These are phyloP conservation scores for Xylariaceae sp. DNA, from an alignment of 2,329 filamentous ascomycete genomes.

Conservation along the genomic window DNA sequence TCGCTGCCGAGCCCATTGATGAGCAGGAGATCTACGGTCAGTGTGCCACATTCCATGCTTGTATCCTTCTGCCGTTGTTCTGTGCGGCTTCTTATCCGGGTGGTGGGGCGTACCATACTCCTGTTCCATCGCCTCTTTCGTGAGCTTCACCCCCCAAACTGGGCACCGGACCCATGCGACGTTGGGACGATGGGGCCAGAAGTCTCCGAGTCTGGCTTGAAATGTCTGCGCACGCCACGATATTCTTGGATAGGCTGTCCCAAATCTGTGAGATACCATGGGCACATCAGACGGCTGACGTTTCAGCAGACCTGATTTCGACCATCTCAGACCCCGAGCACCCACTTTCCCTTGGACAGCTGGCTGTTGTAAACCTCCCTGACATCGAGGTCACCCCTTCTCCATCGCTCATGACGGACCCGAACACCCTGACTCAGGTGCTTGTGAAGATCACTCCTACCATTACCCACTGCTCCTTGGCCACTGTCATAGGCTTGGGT, in stretches of 20 bases:
- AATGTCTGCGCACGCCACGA: too few species aligned
- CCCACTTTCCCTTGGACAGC: constrained; percentile 82
- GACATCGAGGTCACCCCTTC: constrained; percentile 76
- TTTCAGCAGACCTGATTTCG: constrained; percentile 73
- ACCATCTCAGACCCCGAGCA: constrained; percentile 96
- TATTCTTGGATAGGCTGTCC: too few species aligned
- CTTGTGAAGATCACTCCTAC: constrained; percentile 90
- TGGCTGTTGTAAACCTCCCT: constrained; percentile 91
- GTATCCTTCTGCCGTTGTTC: too few species aligned
- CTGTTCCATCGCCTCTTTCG: too few species aligned
- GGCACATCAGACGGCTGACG: constrained; percentile 14
- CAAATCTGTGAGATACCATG: too few species aligned
- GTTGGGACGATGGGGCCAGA: too few species aligned
- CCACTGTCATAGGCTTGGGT: constrained; percentile 90
- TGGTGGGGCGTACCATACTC: too few species aligned
- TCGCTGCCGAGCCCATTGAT: constrained; percentile 75
- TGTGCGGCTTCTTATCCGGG: too few species aligned
- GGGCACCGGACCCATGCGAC: too few species aligned
- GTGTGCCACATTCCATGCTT: constrained; percentile 14
- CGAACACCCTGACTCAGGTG: constrained; percentile 60
- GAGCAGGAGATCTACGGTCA: constrained; percentile 94
- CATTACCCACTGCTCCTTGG: constrained; percentile 92
- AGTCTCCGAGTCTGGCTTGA: too few species aligned
- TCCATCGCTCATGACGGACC: constrained; percentile 45
- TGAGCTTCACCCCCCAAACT: too few species aligned